Evolutionary conservation across 345 rosid species (phyloP).

Genomic region (Citrus medica): DNA sequence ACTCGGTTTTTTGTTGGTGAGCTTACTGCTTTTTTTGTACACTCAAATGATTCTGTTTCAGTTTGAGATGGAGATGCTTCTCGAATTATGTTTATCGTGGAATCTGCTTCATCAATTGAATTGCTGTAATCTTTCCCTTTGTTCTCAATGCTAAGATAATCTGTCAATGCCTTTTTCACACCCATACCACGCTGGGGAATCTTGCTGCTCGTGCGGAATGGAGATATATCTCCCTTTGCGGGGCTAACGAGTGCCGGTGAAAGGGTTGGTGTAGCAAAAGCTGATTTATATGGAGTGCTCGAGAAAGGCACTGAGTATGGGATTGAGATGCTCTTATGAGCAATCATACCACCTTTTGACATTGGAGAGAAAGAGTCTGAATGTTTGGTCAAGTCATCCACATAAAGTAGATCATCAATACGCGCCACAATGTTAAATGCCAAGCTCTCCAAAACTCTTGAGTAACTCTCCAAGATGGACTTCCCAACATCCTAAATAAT

Average conservation of each 20-base stretch:
- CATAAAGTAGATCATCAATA: constrained; percentile 81
- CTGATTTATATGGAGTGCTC: constrained; percentile 54
- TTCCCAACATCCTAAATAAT: constrained; percentile 79
- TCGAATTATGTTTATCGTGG: background rate
- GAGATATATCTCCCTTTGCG: constrained; percentile 49
- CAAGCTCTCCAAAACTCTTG: constrained; percentile 88
- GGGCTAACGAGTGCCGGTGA: constrained; percentile 58
- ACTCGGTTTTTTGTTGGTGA: constrained; percentile 5
- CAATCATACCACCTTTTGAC: constrained; percentile 49
- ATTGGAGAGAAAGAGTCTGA: constrained; percentile 54
- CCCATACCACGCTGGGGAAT: constrained; percentile 53
- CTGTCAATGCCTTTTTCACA: constrained; percentile 70
- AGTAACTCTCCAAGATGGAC: constrained; percentile 91
- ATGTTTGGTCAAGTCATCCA: constrained; percentile 78
- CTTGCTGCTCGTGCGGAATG: constrained; percentile 44
- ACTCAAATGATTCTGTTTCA: constrained; percentile 21
- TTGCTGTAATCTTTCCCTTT: constrained; percentile 37
- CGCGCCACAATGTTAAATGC: constrained; percentile 91
- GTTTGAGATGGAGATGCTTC: constrained; percentile 30
- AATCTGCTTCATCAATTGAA: constrained; percentile 22
- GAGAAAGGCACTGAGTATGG: constrained; percentile 45
- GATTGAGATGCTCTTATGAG: constrained; percentile 44
- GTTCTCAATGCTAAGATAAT: constrained; percentile 52
- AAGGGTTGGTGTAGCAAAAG: constrained; percentile 69
- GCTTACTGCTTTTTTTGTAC: constrained; percentile 26